Percentiles rank a stretch among this genome's conserved stretches.
Conservation (phyloP, 2,329 filamentous ascomycete species). For the Diplodia mutila region DNA sequence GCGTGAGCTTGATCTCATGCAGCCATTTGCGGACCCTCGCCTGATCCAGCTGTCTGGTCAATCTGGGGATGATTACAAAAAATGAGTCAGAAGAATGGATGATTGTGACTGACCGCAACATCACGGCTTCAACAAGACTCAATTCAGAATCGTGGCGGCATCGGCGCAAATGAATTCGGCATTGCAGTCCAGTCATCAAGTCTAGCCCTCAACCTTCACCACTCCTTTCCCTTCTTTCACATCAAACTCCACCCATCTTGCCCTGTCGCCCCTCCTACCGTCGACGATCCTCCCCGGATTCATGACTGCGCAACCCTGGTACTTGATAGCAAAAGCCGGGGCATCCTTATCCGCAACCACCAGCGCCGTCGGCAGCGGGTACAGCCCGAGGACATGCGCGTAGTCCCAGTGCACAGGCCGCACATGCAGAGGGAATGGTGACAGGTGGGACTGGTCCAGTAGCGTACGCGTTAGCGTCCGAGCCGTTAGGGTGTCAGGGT, state of each 20-base stretch:
- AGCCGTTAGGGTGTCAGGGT: conserved; percentile 54
- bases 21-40: not conserved
- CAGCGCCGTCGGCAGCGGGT: conserved; percentile 84
- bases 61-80: not conserved
- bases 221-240: conserved; percentile 34
- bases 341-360: conserved; percentile 81
- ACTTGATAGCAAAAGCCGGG: conserved; percentile 82
- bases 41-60: not conserved
- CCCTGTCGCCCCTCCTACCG: conserved; percentile 60
- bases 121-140: not conserved
- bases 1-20: not conserved
- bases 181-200: too few species aligned
- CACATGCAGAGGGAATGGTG: conserved; percentile 78
- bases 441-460: conserved; percentile 85
- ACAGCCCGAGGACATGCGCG: conserved; percentile 74
- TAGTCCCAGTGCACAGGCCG: conserved; percentile 92
- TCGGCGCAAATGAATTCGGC: not conserved
- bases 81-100: conserved; percentile 2
- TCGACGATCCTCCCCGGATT: conserved; percentile 79
- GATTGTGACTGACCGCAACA: not conserved
- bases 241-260: conserved; percentile 85
- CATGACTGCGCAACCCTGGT: conserved; percentile 94
- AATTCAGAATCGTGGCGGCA: not conserved
- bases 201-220: conserved; percentile 32
- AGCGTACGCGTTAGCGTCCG: conserved; percentile 87